Conservation (phyloP, 805 yeast genomes). For the Metschnikowia baotianmanensis region DNA sequence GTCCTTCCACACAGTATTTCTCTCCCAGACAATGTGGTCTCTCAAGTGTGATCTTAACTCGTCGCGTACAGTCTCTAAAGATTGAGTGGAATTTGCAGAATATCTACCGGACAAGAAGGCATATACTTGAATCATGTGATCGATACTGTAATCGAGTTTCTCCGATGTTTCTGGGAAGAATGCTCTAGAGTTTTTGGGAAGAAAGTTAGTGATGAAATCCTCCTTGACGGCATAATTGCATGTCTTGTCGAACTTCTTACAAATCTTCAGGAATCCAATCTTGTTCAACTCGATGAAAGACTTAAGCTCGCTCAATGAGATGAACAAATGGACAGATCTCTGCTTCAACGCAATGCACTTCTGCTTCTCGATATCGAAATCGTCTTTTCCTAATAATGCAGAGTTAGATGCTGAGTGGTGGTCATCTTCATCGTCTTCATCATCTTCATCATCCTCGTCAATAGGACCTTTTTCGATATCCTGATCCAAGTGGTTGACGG, state of each 20-base stretch:
- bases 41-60: constrained; percentile 58
- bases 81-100: constrained; percentile 49
- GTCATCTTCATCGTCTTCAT: constrained; percentile 23
- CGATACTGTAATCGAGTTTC: constrained; percentile 49
- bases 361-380: constrained; percentile 27
- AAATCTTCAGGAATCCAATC: constrained; percentile 86
- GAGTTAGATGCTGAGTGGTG: constrained; percentile 22
- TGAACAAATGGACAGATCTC: constrained; percentile 63
- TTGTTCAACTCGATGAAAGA: constrained; percentile 80
- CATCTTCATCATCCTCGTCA: constrained; percentile 34
- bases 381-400: constrained; percentile 27
- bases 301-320: constrained; percentile 74
- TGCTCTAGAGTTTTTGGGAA: constrained; percentile 50
- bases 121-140: constrained; percentile 51
- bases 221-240: constrained; percentile 58
- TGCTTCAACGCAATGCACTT: constrained; percentile 63
- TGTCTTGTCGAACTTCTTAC: constrained; percentile 90
- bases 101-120: constrained; percentile 42
- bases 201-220: constrained; percentile 48
- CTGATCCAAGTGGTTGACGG: constrained; percentile 26
- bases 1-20: constrained; percentile 97
- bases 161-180: constrained; percentile 44
- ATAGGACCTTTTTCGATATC: constrained; percentile 29
- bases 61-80: constrained; percentile 38
- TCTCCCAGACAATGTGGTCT: constrained; percentile 95